Evolutionary conservation across 768 basidiomycete genomes (phyloP).

Genomic region (Asterophora parasitica): DNA sequence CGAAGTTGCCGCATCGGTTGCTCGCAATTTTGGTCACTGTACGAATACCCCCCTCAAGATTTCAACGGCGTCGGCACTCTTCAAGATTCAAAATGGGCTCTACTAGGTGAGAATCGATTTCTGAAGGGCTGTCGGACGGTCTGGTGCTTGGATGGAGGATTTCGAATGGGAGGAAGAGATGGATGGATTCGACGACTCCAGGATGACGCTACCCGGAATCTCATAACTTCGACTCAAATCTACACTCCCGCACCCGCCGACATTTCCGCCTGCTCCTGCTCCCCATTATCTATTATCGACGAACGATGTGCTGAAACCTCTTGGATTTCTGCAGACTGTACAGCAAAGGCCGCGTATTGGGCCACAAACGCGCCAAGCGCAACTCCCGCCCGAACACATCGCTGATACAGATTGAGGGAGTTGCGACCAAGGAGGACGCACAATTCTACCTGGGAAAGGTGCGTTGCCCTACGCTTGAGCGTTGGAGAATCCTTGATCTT

Average conservation of each 20-base stretch:
- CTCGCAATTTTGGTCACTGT: conserved; percentile 21
- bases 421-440: conserved; percentile 87
- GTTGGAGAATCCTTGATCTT: background rate
- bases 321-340: conserved; percentile 63
- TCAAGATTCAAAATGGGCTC: conserved; percentile 69
- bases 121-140: conserved; percentile 17
- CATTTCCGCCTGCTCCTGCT: conserved; percentile 1
- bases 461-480: conserved; percentile 18
- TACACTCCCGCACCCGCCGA: background rate
- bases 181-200: conserved; percentile 34
- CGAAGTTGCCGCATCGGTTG: conserved; percentile 19
- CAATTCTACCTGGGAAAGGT: conserved; percentile 99
- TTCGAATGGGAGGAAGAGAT: conserved; percentile 29
- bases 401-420: conserved; percentile 96
- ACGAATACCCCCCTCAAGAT: conserved; percentile 33
- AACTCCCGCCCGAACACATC: conserved; percentile 96
- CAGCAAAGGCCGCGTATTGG: conserved; percentile 93
- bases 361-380: conserved; percentile 98
- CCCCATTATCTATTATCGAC: background rate
- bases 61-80: conserved; percentile 42
- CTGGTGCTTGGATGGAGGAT: conserved; percentile 6
- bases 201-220: conserved; percentile 17
- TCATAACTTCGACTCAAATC: background rate
- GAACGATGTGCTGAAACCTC: conserved; percentile 14
- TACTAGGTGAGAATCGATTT: conserved; percentile 58